These are phyloP conservation scores for Candida gorgasii DNA, from an alignment of 805 yeast genomes.

Conservation along the genomic window DNA sequence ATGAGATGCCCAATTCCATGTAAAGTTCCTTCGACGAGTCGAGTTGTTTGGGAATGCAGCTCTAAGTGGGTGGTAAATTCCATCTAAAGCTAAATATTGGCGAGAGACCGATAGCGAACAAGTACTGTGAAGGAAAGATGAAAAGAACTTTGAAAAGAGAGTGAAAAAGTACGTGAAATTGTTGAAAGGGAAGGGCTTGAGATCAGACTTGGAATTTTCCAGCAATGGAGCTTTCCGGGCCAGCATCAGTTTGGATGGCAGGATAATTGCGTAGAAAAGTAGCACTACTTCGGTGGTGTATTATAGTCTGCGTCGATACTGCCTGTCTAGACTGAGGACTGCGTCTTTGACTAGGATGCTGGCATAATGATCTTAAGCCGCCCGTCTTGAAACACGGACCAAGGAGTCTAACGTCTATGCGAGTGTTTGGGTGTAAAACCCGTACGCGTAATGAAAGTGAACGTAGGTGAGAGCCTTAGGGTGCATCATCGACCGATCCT, in stretches of 20 bases:
- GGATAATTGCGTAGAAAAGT: constrained; percentile 33
- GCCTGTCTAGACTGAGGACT: constrained; percentile 28
- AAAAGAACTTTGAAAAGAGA: constrained; percentile 46
- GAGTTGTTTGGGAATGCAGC: constrained; percentile 45
- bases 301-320: constrained; percentile 25
- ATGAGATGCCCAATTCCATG: constrained; percentile 25
- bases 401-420: constrained; percentile 45
- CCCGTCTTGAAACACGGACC: constrained; percentile 46
- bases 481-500: constrained; percentile 43
- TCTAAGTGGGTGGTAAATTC: constrained; percentile 39
- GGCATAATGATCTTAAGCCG: constrained; percentile 24
- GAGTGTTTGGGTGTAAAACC: constrained; percentile 43
- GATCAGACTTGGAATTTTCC: constrained; percentile 35
- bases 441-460: constrained; percentile 43
- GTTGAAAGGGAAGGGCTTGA: constrained; percentile 46
- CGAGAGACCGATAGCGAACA: constrained; percentile 50
- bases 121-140: constrained; percentile 49
- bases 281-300: constrained; percentile 28
- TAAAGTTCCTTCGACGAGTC: constrained; percentile 32
- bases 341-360: constrained; percentile 36
- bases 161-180: constrained; percentile 47
- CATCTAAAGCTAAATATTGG: constrained; percentile 42
- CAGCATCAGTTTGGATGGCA: constrained; percentile 39
- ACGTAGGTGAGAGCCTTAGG: constrained; percentile 34
- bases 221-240: constrained; percentile 15